phyloP scores from a whole-genome alignment of 2,329 filamentous ascomycete genomes.

The Aspergillus hiratsukae region DNA sequence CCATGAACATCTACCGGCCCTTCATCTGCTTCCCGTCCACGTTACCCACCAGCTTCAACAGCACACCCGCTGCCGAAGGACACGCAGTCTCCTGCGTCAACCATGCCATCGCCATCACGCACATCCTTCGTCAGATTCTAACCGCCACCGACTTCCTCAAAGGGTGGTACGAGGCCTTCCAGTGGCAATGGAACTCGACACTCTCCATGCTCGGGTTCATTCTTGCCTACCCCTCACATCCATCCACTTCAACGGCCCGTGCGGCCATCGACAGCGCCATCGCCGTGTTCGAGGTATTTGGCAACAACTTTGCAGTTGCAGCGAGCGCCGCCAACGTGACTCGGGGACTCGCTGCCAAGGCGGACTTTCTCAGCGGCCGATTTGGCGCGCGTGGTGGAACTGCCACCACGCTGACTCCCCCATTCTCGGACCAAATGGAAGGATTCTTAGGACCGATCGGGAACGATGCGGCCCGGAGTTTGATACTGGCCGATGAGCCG shows the following conservation, averaged over 20 bases:
- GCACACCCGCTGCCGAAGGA: conserved; percentile 20
- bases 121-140: conserved; percentile 36
- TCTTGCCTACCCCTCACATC: conserved; percentile 33
- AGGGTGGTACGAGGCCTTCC: conserved; percentile 40
- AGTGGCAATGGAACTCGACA: conserved; percentile 44
- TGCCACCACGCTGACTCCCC: background rate
- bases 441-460: background rate
- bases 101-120: conserved; percentile 36
- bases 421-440: background rate
- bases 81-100: conserved; percentile 26
- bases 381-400: background rate
- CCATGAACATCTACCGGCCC: conserved; percentile 36
- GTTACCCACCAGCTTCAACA: conserved; percentile 1
- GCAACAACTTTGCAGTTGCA: conserved; percentile 31
- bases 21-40: conserved; percentile 34
- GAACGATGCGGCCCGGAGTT: background rate
- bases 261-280: conserved; percentile 33
- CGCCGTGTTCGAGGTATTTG: conserved; percentile 34
- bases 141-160: conserved; percentile 27
- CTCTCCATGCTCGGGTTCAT: conserved; percentile 41
- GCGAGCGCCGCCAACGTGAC: conserved; percentile 31
- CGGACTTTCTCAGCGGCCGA: conserved; percentile 17
- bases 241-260: conserved; percentile 25
- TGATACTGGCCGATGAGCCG: background rate
- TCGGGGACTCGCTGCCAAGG: conserved; percentile 26